Conservation (phyloP, 2,329 filamentous ascomycete species). For the Fusarium sterilihyphosum region DNA sequence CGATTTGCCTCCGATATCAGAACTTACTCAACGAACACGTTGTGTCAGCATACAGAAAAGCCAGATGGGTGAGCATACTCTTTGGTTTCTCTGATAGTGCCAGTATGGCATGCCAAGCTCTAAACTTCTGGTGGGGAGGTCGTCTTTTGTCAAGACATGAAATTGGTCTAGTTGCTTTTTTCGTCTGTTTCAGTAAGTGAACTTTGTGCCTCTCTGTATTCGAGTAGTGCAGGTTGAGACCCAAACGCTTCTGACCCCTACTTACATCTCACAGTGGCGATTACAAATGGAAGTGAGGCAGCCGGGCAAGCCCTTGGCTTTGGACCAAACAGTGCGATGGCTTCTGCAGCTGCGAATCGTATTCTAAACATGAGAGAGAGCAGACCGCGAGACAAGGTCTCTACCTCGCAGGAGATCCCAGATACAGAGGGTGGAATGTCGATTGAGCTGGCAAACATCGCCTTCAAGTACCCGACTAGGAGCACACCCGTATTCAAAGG, state of each 20-base stretch:
- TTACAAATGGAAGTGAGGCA: slow-evolving; percentile 71
- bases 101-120: slow-evolving; percentile 69
- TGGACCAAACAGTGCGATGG: slow-evolving; percentile 71
- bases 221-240: background rate
- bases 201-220: background rate
- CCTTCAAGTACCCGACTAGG: slow-evolving; percentile 70
- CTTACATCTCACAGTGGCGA: slow-evolving; percentile 54
- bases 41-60: slow-evolving; percentile 66
- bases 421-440: slow-evolving; percentile 61
- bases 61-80: slow-evolving; percentile 69
- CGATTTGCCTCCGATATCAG: slow-evolving; percentile 70
- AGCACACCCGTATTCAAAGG: slow-evolving; percentile 67
- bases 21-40: slow-evolving; percentile 68
- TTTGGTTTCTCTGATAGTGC: slow-evolving; percentile 77
- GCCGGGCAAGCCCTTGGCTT: slow-evolving; percentile 63
- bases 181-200: slow-evolving; percentile 62
- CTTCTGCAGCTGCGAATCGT: slow-evolving; percentile 66
- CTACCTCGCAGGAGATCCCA: slow-evolving; percentile 51
- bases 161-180: slow-evolving; percentile 58
- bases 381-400: slow-evolving; percentile 48
- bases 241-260: background rate
- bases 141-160: slow-evolving; percentile 64
- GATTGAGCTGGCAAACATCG: slow-evolving; percentile 65
- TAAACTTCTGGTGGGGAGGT: slow-evolving; percentile 75
- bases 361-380: slow-evolving; percentile 64